Evolutionary conservation across 2,329 filamentous ascomycete genomes (phyloP).

Genomic region (Sclerotinia minor): DNA sequence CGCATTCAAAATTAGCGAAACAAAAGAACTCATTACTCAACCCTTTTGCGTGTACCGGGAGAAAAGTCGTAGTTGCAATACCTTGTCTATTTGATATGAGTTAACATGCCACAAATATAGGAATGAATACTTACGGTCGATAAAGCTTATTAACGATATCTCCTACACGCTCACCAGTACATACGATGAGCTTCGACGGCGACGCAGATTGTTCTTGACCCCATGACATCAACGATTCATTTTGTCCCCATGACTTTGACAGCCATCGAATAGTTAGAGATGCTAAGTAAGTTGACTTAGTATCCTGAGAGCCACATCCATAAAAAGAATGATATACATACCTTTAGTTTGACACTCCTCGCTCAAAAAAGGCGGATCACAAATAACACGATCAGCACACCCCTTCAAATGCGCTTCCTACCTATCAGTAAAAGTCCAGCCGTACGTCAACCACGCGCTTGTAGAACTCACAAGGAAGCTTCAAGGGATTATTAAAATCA

Average conservation of each 20-base stretch:
- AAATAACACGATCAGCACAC: constrained; percentile 67
- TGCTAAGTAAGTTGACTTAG: constrained; percentile 46
- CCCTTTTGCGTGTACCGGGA: constrained; percentile 67
- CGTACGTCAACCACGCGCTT: neutral
- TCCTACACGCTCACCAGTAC: constrained; percentile 78
- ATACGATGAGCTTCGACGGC: constrained; percentile 56
- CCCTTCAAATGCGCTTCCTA: constrained; percentile 58
- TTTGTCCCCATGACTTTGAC: constrained; percentile 46
- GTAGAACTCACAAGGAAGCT: constrained; percentile 55
- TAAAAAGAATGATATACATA: constrained; percentile 39
- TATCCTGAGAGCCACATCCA: neutral
- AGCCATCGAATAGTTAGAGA: constrained; percentile 77
- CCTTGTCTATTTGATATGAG: constrained; percentile 40
- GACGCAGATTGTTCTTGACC: constrained; percentile 8
- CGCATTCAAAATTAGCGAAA: constrained; percentile 75
- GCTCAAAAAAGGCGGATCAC: constrained; percentile 77
- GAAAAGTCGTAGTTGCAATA: constrained; percentile 62
- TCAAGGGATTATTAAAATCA: constrained; percentile 69
- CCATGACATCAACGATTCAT: constrained; percentile 21
- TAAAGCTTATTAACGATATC: constrained; percentile 67
- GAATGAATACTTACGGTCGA: constrained; percentile 51
- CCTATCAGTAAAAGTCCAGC: constrained; percentile 9
- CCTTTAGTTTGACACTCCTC: constrained; percentile 80
- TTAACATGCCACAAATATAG: neutral
- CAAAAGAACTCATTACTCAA: constrained; percentile 80